phyloP scores from a whole-genome alignment of 805 yeast genomes.

The Kurtzmaniella fragi region DNA sequence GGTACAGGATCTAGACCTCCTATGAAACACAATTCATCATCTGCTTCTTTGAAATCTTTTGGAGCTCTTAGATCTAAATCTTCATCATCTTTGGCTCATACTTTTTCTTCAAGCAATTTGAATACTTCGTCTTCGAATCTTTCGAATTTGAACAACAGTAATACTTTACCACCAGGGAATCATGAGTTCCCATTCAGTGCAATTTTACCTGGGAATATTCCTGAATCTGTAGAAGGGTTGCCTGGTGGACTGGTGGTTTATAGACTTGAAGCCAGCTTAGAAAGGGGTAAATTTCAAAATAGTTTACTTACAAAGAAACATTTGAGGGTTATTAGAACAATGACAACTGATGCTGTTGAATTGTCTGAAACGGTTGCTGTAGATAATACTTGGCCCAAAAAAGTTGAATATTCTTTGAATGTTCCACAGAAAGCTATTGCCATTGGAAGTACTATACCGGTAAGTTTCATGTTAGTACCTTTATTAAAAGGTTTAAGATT shows the following conservation, averaged over 20 bases:
- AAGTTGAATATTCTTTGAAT: constrained; percentile 83
- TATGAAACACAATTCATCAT: constrained; percentile 34
- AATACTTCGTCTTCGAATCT: constrained; percentile 13
- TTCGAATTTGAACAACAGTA: constrained; percentile 4
- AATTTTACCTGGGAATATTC: constrained; percentile 74
- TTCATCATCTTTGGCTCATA: constrained; percentile 12
- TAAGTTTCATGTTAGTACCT: constrained; percentile 72
- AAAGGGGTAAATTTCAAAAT: constrained; percentile 71
- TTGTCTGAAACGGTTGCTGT: constrained; percentile 88
- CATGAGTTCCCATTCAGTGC: constrained; percentile 89
- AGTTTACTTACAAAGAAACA: constrained; percentile 65
- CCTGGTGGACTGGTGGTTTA: constrained; percentile 74
- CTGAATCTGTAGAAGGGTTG: constrained; percentile 87
- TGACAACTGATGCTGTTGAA: constrained; percentile 84
- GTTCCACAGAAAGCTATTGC: constrained; percentile 88
- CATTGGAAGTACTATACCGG: constrained; percentile 73
- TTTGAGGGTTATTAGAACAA: constrained; percentile 76
- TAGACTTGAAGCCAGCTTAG: constrained; percentile 72
- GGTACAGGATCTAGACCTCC: constrained; percentile 15
- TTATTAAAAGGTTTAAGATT: constrained; percentile 72
- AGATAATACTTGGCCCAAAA: constrained; percentile 92
- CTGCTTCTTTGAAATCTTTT: constrained; percentile 38
- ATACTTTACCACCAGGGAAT: constrained; percentile 51
- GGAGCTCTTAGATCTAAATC: constrained; percentile 34
- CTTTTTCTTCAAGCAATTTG: constrained; percentile 5